These are phyloP conservation scores for Ophiostoma pallidulum DNA, from an alignment of 2,329 filamentous ascomycete species.

Conservation along the genomic window DNA sequence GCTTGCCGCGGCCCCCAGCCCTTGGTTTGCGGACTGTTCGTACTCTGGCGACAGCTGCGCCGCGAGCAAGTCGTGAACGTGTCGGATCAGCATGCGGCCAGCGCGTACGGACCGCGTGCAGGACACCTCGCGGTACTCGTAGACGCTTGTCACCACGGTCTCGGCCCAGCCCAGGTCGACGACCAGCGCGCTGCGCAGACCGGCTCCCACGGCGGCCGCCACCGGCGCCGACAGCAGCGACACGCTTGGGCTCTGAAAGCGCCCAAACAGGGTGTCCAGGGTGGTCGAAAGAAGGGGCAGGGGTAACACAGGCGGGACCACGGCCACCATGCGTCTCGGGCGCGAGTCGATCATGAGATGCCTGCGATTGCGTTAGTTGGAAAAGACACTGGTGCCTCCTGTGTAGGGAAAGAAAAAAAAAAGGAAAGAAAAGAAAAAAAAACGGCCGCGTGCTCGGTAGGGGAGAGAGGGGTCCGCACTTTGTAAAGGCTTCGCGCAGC, in stretches of 20 bases:
- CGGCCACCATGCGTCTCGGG: slow-evolving; percentile 62
- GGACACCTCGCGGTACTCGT: slow-evolving; percentile 78
- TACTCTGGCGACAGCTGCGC: slow-evolving; percentile 21
- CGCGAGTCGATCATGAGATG: slow-evolving; percentile 64
- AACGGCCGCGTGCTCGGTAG: too few species aligned
- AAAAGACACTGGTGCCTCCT: too few species aligned
- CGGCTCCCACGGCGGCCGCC: slow-evolving; percentile 66
- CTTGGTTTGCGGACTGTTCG: slow-evolving; percentile 17
- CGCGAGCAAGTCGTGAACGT: slow-evolving; percentile 57
- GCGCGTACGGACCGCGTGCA: slow-evolving; percentile 63
- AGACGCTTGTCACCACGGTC: slow-evolving; percentile 75
- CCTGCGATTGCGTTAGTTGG: too few species aligned
- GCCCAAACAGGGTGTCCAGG: slow-evolving; percentile 69
- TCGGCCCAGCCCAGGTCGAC: slow-evolving; percentile 91
- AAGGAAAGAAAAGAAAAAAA: too few species aligned
- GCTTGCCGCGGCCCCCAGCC: not conserved
- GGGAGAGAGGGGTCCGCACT: too few species aligned
- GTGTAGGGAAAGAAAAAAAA: too few species aligned
- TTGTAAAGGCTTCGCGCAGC: slow-evolving; percentile 71
- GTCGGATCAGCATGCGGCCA: slow-evolving; percentile 60
- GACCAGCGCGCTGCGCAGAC: slow-evolving; percentile 74
- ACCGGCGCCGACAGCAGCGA: slow-evolving; percentile 71
- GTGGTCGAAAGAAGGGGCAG: slow-evolving; percentile 38
- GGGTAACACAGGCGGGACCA: slow-evolving; percentile 41
- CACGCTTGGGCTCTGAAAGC: slow-evolving; percentile 70